phyloP scores from a whole-genome alignment of 257 asterid genomes.

The Echites panduratus region DNA sequence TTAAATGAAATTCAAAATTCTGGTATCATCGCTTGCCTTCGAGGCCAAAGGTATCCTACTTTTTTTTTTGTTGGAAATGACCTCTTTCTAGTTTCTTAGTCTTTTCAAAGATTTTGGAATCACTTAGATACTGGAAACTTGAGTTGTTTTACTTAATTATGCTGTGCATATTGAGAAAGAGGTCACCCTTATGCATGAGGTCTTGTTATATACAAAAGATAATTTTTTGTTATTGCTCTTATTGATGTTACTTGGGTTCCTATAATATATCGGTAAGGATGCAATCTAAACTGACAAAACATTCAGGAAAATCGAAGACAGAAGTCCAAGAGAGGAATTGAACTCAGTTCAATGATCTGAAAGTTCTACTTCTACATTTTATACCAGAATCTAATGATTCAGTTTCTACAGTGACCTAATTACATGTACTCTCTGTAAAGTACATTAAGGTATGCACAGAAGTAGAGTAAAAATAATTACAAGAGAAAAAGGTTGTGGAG shows the following conservation, averaged over 20 bases:
- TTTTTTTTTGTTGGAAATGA: background rate
- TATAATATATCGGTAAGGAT: background rate
- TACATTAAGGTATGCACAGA: no score
- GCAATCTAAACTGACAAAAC: background rate
- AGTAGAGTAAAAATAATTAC: no score
- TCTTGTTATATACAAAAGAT: background rate
- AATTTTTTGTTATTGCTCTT: background rate
- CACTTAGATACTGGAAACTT: background rate
- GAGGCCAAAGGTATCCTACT: constrained; percentile 48
- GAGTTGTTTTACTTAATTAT: background rate
- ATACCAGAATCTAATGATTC: no score
- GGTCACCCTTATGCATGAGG: background rate
- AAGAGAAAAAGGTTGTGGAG: no score
- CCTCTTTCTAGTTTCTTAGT: background rate
- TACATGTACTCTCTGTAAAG: no score
- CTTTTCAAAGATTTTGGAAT: background rate
- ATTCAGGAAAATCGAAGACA: no score
- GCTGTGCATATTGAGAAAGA: background rate
- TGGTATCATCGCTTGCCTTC: constrained; percentile 78
- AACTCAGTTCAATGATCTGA: no score
- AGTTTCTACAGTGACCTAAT: no score
- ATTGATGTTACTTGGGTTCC: background rate
- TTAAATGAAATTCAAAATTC: constrained; percentile 50
- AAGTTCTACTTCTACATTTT: no score
- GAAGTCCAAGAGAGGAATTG: no score